Percentiles rank a stretch among this genome's conserved stretches.
Conservation (phyloP, 2,329 filamentous ascomycete species). For the Ophiostoma himal-ulmi region DNA sequence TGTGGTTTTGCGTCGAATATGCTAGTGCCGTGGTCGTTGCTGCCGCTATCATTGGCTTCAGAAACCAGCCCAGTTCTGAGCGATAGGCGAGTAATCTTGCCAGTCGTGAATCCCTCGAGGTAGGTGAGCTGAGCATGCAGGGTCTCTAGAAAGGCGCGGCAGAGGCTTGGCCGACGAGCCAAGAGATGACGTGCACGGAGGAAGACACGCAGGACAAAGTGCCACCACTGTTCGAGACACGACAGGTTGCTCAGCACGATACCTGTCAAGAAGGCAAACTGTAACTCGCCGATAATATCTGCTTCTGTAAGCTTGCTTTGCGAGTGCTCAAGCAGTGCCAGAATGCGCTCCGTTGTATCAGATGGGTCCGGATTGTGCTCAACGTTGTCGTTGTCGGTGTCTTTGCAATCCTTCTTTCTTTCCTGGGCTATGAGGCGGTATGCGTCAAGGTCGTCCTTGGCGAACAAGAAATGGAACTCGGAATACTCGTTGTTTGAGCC, state of each 20-base stretch:
- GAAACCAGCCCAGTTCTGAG: background rate
- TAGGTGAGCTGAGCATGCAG: conserved; percentile 53
- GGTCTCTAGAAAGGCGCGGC: conserved; percentile 43
- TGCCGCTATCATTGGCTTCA: conserved; percentile 14
- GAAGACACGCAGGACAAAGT: conserved; percentile 47
- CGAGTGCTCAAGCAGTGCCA: conserved; percentile 27
- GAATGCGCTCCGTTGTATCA: conserved; percentile 29
- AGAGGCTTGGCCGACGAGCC: conserved; percentile 40
- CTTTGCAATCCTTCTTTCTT: background rate
- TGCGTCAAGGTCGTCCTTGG: conserved; percentile 41
- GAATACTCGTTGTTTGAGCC: conserved; percentile 21
- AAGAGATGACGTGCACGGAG: conserved; percentile 47
- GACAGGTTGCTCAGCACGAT: conserved; percentile 53
- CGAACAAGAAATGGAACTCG: conserved; percentile 46
- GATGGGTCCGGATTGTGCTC: background rate
- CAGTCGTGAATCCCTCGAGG: conserved; percentile 34
- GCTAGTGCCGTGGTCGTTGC: conserved; percentile 23
- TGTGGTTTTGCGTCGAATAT: conserved; percentile 36
- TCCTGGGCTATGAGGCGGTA: conserved; percentile 29
- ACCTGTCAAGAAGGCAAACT: conserved; percentile 54
- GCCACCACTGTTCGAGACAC: conserved; percentile 58
- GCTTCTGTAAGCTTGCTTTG: conserved; percentile 31
- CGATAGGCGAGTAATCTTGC: conserved; percentile 4
- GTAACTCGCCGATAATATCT: conserved; percentile 54
- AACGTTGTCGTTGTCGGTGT: background rate